Conservation (phyloP, 305 asterid genomes). For the Fraxinus latifolia region DNA sequence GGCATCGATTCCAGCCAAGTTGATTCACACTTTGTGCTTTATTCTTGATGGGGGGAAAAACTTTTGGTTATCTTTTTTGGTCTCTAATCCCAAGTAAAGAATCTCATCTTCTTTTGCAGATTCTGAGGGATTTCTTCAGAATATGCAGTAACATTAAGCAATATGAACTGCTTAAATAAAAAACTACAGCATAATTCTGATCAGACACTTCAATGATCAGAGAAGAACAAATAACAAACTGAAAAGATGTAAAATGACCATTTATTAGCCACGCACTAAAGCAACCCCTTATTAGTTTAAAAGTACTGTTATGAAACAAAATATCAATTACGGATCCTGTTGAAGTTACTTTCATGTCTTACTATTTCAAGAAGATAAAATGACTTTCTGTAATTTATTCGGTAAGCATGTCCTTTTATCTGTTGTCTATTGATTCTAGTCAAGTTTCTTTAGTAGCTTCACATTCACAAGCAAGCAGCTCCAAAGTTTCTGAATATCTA, state of each 20-base stretch:
- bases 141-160: background rate
- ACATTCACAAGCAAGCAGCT: background rate
- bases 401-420: background rate
- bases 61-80: constrained; percentile 41
- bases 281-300: background rate
- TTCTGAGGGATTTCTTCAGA: constrained; percentile 1
- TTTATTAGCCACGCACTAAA: background rate
- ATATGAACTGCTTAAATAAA: background rate
- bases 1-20: constrained; percentile 32
- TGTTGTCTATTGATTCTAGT: background rate
- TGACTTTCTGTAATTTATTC: background rate
- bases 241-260: background rate
- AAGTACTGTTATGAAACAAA: background rate
- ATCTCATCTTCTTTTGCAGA: constrained; percentile 27
- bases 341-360: background rate
- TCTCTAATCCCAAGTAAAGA: constrained; percentile 45
- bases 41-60: constrained; percentile 41
- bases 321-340: background rate
- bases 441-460: background rate
- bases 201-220: background rate
- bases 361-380: background rate
- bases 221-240: background rate
- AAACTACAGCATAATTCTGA: background rate
- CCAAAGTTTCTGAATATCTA: background rate
- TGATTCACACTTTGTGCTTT: constrained; percentile 38